Evolutionary conservation across 1,139 yeast genomes (phyloP).

Genomic region (Diutina catenulata): DNA sequence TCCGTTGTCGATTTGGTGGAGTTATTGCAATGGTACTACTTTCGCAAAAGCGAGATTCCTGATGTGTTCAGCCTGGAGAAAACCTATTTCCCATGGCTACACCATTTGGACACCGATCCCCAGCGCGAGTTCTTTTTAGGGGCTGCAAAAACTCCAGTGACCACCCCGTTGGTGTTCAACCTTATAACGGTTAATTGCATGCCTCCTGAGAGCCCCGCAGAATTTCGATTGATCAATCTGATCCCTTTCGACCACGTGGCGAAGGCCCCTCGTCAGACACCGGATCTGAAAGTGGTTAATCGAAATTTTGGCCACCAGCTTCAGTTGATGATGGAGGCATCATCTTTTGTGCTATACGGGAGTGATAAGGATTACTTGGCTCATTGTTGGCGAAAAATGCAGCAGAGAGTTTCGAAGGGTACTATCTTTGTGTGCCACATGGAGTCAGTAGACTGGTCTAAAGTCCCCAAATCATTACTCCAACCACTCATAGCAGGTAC

Average conservation of each 20-base stretch:
- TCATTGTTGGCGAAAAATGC: background rate
- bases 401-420: background rate
- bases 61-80: background rate
- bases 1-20: background rate
- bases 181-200: background rate
- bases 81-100: slow-evolving; percentile 3
- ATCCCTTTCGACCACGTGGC: background rate
- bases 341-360: background rate
- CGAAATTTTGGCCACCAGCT: slow-evolving; percentile 2
- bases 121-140: slow-evolving; percentile 1
- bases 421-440: background rate
- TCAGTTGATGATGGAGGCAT: background rate
- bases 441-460: background rate
- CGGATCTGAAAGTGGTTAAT: background rate
- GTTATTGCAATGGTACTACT: slow-evolving; percentile 1
- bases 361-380: background rate
- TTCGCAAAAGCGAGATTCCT: background rate
- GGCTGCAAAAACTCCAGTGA: background rate
- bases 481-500: no score
- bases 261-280: background rate
- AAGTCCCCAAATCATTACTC: background rate
- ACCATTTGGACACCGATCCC: background rate
- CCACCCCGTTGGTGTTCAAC: background rate
- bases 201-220: background rate
- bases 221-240: background rate